Evolutionary conservation across 495 filamentous ascomycete species (phyloP), one percentile per base, ranked within the genome.

Genomic region (Lophium mytilinum): DNA sequence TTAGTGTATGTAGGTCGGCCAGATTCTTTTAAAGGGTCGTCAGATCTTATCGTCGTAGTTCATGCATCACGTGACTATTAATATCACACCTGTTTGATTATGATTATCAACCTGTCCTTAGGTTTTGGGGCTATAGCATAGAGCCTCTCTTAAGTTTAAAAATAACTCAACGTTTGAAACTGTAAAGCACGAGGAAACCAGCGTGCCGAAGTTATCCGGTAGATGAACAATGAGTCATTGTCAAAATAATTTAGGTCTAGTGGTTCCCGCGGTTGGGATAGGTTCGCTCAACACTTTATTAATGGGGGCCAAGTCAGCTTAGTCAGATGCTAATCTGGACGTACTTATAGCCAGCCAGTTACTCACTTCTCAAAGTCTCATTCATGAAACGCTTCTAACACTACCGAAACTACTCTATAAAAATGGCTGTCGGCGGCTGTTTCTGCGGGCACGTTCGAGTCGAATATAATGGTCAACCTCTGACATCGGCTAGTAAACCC

Each of bases 161-260:
- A n/a, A n/a, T n/a, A n/a, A n/a, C n/a, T n/a, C n/a, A n/a, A n/a
- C n/a, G n/a, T n/a, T n/a, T n/a, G n/a, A n/a, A n/a, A n/a, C n/a
- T n/a, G n/a, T n/a, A n/a, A n/a, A n/a, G n/a, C n/a, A n/a, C n/a
- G n/a, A n/a, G n/a, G n/a, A n/a, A n/a, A n/a, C n/a, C n/a, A n/a
- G n/a, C n/a, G n/a, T n/a, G n/a, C n/a, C n/a, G n/a, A n/a, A n/a
- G n/a, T n/a, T n/a, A n/a, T n/a, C n/a, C n/a, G n/a, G 60, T 45
- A 58, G 41, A 65, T 39, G 37, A 39, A 39, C 37, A 39, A 39
- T 39, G 37, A 39, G 37, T 39, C 37, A 39, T 39, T n/a, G 37
- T 39, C 37, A 39, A 9, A 39, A 39, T 39, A 39, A n/a, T n/a
- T 39, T 39, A 39, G 37, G 37, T 39, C 37, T 39, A 39, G 37